Percentiles rank a stretch among this genome's conserved stretches.
These are phyloP conservation scores for Cunninghamia lanceolata DNA, from an alignment of 75 land plant genomes.

Conservation along the genomic window DNA sequence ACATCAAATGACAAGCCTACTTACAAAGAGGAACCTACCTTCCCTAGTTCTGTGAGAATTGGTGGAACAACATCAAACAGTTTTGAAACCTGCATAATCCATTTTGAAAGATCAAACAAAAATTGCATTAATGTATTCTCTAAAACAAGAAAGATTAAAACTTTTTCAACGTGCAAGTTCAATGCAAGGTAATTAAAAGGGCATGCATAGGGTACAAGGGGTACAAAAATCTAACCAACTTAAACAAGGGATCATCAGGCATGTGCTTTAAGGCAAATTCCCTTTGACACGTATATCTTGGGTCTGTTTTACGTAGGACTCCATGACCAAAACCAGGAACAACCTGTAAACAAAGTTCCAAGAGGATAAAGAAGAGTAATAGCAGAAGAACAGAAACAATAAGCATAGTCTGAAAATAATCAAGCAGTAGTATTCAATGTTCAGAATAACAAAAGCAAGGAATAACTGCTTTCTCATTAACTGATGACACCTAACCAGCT, in stretches of 20 bases:
- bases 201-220: not conserved
- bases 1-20: not conserved
- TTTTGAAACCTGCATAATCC: slow-evolving; percentile 73
- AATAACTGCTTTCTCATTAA: not conserved
- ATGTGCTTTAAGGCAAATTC: slow-evolving; percentile 98
- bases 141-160: not conserved
- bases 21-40: slow-evolving; percentile 39
- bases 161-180: slow-evolving; percentile 10
- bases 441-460: not conserved
- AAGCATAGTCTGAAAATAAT: not conserved
- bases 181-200: slow-evolving; percentile 16
- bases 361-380: not conserved
- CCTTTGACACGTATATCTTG: slow-evolving; percentile 95
- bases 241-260: slow-evolving; percentile 92
- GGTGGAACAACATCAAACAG: slow-evolving; percentile 98
- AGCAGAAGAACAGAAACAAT: not conserved
- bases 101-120: not conserved
- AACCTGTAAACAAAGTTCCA: slow-evolving; percentile 49
- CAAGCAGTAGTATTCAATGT: not conserved
- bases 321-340: slow-evolving; percentile 99
- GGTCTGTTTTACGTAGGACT: slow-evolving; percentile 94
- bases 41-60: slow-evolving; percentile 80
- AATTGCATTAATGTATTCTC: not conserved
- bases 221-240: slow-evolving; percentile 45
- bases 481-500: not conserved